phyloP scores from a whole-genome alignment of 192 early-diverging fungal species.

The Entomortierella parvispora region DNA sequence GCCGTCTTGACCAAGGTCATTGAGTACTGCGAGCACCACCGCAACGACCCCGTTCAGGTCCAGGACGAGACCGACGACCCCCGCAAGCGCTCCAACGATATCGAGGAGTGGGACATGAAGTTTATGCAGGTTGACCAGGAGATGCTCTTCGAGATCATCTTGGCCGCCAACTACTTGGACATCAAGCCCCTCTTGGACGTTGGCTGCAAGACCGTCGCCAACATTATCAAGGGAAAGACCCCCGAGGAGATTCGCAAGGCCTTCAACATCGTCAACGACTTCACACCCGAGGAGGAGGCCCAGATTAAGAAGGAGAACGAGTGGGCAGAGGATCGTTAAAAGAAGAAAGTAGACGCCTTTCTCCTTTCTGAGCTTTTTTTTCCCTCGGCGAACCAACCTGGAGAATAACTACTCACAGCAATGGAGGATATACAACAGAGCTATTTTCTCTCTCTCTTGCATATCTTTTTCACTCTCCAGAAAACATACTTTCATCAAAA shows the following conservation, averaged over 20 bases:
- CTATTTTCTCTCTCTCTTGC: no score
- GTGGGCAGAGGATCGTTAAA: conserved; percentile 66
- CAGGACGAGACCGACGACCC: conserved; percentile 53
- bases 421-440: no score
- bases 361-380: no score
- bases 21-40: conserved; percentile 80
- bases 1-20: conserved; percentile 78
- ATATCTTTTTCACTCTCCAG: no score
- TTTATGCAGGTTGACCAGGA: conserved; percentile 80
- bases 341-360: not conserved
- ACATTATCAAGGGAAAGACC: conserved; percentile 92
- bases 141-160: conserved; percentile 76
- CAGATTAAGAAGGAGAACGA: conserved; percentile 86
- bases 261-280: conserved; percentile 96
- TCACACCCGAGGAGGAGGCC: conserved; percentile 52
- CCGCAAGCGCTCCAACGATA: conserved; percentile 69
- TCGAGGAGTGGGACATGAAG: conserved; percentile 76
- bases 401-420: no score
- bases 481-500: no score
- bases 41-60: conserved; percentile 66
- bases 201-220: conserved; percentile 96
- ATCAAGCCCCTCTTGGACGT: conserved; percentile 95
- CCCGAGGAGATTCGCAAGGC: conserved; percentile 90
- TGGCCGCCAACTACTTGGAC: conserved; percentile 89
- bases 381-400: no score